Evolutionary conservation across 2,329 filamentous ascomycete species (phyloP), one percentile per base, ranked within the genome.

Genomic region (Nigrospora oryzae): DNA sequence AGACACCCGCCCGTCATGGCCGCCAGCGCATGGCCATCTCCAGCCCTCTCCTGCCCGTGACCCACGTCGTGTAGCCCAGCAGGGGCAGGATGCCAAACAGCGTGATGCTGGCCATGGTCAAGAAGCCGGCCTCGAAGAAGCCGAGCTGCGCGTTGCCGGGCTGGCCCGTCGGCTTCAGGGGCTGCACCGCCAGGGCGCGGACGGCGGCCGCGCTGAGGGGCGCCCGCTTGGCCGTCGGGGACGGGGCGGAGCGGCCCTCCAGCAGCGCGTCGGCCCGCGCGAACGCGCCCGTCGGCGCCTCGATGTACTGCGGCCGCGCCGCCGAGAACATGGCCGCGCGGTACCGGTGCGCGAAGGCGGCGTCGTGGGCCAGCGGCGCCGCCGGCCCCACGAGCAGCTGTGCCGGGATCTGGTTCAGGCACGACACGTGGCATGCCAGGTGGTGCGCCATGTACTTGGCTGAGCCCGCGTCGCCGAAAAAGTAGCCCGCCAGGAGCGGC

Each of bases 361-460:
- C 55, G 36, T 42, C 52, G 51, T 52, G 52, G n/a, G 50, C 56
- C 17, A 46, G 50, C 14, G 63, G 66, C 23, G 62, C 59, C 23
- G 63, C 63, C 4, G 62, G 67, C 2, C 63, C 66, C 36, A 68
- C 62, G 4, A 83, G 68, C 2, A 83, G 61, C 32, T 74, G 67
- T 2, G 63, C 49, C 0, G 79, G 79, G 7, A 83, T 67, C 43
- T 79, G 72, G 56, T 83, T 83, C 45, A 77, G 62, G 54, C 73
- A 75, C 0, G 73, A 71, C 1, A 70, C 56, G 12, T 71, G 62
- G 3, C 75, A 64, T 10, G 65, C 53, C 33, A 82, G 61, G 56
- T 76, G 80, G 50, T 83, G 75, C 8, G 68, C 65, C 5, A 83
- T 64, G 49, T 83, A 84, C 55, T 83, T 83, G 14, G 70, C 75